phyloP scores from a whole-genome alignment of 495 filamentous ascomycete species.

The Podospora fimiseda region DNA sequence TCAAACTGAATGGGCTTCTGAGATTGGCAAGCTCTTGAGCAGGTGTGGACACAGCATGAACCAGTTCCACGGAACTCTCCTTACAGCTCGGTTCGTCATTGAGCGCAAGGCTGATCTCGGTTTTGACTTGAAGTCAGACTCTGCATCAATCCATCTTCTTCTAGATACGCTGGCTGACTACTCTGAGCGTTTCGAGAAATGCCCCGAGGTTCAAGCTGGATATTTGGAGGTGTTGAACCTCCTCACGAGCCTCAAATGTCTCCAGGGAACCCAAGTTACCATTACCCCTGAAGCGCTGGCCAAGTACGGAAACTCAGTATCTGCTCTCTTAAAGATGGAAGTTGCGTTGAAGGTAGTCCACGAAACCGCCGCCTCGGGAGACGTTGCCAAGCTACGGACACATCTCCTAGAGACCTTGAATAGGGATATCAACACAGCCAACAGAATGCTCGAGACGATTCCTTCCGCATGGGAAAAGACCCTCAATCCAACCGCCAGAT shows the following conservation, averaged over 20 bases:
- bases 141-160: slow-evolving; percentile 3
- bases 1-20: slow-evolving; percentile 42
- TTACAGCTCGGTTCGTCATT: slow-evolving; percentile 48
- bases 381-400: slow-evolving; percentile 13
- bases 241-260: slow-evolving; percentile 13
- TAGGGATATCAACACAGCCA: slow-evolving; percentile 25
- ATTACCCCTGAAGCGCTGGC: neutral
- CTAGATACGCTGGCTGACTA: slow-evolving; percentile 12
- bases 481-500: neutral
- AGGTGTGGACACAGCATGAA: slow-evolving; percentile 14
- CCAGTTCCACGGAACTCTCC: slow-evolving; percentile 58
- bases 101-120: slow-evolving; percentile 41
- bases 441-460: slow-evolving; percentile 24
- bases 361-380: slow-evolving; percentile 9
- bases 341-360: slow-evolving; percentile 14
- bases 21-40: slow-evolving; percentile 44
- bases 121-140: slow-evolving; percentile 24
- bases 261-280: neutral
- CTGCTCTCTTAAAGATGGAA: slow-evolving; percentile 23
- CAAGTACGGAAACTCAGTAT: neutral
- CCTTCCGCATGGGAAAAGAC: slow-evolving; percentile 21
- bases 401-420: slow-evolving; percentile 9
- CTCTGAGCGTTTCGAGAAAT: slow-evolving; percentile 17
- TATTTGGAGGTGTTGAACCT: slow-evolving; percentile 38
- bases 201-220: slow-evolving; percentile 33